Conservation (phyloP, 2,329 filamentous ascomycete species). For the Aspergillus sp. region DNA sequence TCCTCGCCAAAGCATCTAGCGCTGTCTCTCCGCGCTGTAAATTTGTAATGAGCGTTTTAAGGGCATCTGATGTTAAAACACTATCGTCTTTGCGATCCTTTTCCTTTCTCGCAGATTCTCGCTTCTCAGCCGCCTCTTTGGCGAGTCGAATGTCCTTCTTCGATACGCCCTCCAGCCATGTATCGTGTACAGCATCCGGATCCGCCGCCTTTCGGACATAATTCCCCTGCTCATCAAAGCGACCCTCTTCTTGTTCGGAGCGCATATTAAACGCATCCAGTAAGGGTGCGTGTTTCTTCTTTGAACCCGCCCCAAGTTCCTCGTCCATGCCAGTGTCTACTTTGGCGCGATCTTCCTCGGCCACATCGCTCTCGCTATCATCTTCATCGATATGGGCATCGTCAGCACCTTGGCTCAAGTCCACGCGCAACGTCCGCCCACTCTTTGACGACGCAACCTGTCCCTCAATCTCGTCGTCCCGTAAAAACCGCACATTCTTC, state of each 20-base stretch:
- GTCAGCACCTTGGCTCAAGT: slow-evolving; percentile 57
- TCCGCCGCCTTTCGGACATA: slow-evolving; percentile 88
- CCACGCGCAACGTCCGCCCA: slow-evolving; percentile 67
- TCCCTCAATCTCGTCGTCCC: slow-evolving; percentile 72
- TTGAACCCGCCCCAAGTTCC: slow-evolving; percentile 85
- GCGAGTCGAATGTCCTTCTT: slow-evolving; percentile 93
- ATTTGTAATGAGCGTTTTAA: slow-evolving; percentile 71
- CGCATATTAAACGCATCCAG: slow-evolving; percentile 96
- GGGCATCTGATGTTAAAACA: slow-evolving; percentile 72
- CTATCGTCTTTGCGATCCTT: slow-evolving; percentile 76
- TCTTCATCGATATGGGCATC: slow-evolving; percentile 67
- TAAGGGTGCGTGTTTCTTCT: slow-evolving; percentile 91
- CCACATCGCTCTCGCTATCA: slow-evolving; percentile 61
- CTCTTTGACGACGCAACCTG: slow-evolving; percentile 75
- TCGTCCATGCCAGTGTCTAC: slow-evolving; percentile 80
- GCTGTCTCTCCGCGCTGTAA: slow-evolving; percentile 83
- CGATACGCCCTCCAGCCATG: slow-evolving; percentile 88
- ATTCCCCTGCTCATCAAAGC: slow-evolving; percentile 89
- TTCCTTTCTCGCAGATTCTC: slow-evolving; percentile 75
- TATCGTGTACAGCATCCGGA: slow-evolving; percentile 87
- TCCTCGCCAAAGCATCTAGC: slow-evolving; percentile 81
- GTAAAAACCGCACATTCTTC: slow-evolving; percentile 65
- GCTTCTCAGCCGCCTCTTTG: slow-evolving; percentile 82
- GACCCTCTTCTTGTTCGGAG: slow-evolving; percentile 86
- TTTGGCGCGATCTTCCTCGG: slow-evolving; percentile 71